These are phyloP conservation scores for Anethum foeniculum DNA, from an alignment of 140 eudicot genomes.

Conservation along the genomic window DNA sequence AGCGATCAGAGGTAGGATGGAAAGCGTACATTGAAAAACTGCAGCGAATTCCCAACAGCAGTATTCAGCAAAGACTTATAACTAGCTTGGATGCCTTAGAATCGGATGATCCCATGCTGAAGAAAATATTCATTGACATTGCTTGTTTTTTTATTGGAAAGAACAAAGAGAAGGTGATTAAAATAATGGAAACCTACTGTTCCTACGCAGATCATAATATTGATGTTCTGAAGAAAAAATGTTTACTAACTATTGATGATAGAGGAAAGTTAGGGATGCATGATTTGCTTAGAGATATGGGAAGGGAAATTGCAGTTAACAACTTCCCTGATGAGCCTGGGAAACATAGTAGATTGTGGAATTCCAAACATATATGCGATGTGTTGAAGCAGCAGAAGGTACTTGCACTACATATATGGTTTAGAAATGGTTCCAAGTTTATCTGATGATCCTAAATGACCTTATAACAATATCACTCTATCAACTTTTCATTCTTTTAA, in stretches of 20 bases:
- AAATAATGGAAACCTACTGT: slow-evolving; percentile 6
- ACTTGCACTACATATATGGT: not conserved
- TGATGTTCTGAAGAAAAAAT: slow-evolving; percentile 17
- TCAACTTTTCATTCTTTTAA: no score
- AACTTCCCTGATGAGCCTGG: slow-evolving; percentile 14
- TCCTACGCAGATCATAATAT: slow-evolving; percentile 6
- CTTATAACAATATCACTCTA: not conserved
- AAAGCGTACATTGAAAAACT: not conserved
- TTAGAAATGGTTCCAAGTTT: not conserved
- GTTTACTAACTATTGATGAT: slow-evolving; percentile 4
- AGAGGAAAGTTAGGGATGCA: slow-evolving; percentile 16
- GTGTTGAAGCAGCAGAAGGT: slow-evolving; percentile 17
- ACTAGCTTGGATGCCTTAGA: not conserved
- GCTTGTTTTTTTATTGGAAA: slow-evolving; percentile 24
- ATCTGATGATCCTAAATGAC: not conserved
- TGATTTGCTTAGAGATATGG: slow-evolving; percentile 26
- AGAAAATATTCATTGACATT: slow-evolving; percentile 21
- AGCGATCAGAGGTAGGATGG: slow-evolving; percentile 6
- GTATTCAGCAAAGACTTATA: slow-evolving; percentile 3
- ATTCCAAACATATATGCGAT: not conserved
- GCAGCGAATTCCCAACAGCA: not conserved
- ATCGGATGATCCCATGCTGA: slow-evolving; percentile 11
- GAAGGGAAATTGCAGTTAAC: slow-evolving; percentile 14
- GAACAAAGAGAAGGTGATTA: slow-evolving; percentile 1
- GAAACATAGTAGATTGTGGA: slow-evolving; percentile 14